Conservation (phyloP, 208 protist species). For the Trypanosoma conorhini region DNA sequence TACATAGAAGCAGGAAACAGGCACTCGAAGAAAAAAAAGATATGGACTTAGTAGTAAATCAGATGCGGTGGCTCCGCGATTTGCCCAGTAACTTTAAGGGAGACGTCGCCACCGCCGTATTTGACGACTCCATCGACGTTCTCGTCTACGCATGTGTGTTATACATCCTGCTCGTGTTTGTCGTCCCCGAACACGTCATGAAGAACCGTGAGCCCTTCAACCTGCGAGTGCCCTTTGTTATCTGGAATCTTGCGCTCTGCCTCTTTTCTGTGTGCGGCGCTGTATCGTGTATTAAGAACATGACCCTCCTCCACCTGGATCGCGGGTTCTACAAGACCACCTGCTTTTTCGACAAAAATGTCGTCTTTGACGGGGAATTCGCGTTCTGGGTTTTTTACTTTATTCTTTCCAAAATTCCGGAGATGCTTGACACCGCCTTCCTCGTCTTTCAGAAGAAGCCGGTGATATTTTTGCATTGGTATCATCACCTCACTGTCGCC, state of each 20-base stretch:
- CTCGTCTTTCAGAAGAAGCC: constrained; percentile 86
- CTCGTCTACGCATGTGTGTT: constrained; percentile 42
- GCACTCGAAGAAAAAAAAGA: not conserved
- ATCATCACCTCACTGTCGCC: constrained; percentile 93
- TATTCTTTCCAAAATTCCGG: constrained; percentile 85
- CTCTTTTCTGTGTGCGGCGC: constrained; percentile 73
- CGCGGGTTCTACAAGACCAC: constrained; percentile 51
- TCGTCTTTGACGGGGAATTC: constrained; percentile 57
- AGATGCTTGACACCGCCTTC: constrained; percentile 87
- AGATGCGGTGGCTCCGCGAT: not conserved
- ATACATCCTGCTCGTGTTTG: constrained; percentile 73
- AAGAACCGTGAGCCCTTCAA: constrained; percentile 55
- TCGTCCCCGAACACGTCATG: constrained; percentile 67
- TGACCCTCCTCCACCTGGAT: constrained; percentile 22
- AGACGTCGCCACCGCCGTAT: not conserved
- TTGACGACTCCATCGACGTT: constrained; percentile 34
- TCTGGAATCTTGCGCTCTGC: constrained; percentile 82
- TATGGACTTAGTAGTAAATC: constrained; percentile 11
- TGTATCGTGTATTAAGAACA: constrained; percentile 41
- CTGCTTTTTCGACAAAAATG: constrained; percentile 49
- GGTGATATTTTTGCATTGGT: constrained; percentile 91
- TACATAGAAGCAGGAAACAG: not conserved
- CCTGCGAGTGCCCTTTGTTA: constrained; percentile 38
- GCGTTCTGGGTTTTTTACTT: constrained; percentile 73
- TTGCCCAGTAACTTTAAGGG: constrained; percentile 17